Percentiles rank a stretch among this genome's conserved stretches.
phyloP scores from a whole-genome alignment of 2,329 filamentous ascomycete genomes.

The Bipolaris victoriae region DNA sequence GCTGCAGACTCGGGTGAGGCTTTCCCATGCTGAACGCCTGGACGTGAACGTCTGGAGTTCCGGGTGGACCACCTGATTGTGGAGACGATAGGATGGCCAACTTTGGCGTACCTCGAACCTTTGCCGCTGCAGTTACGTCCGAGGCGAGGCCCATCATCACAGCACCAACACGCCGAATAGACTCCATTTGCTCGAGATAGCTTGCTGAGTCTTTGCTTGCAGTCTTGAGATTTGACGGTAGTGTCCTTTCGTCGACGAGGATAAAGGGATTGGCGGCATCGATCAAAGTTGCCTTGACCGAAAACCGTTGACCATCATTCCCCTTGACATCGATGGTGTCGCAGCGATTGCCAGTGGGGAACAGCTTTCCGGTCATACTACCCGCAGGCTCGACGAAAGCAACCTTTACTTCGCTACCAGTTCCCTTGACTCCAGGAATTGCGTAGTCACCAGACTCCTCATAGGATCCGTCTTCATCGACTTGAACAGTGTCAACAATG shows the following conservation, averaged over 20 bases:
- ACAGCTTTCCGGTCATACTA: conserved; percentile 65
- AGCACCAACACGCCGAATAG: conserved; percentile 62
- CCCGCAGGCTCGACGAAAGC: conserved; percentile 68
- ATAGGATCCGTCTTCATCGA: conserved; percentile 55
- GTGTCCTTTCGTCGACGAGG: conserved; percentile 61
- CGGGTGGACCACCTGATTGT: background rate
- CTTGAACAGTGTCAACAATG: conserved; percentile 60
- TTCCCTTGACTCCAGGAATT: conserved; percentile 69
- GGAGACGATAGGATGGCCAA: conserved; percentile 59
- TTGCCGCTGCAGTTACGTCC: conserved; percentile 43
- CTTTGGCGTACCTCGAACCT: conserved; percentile 64
- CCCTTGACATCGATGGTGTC: conserved; percentile 53
- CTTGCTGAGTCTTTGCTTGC: conserved; percentile 50
- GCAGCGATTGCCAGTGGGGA: conserved; percentile 63
- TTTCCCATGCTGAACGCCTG: conserved; percentile 43
- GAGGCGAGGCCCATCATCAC: conserved; percentile 64
- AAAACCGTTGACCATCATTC: conserved; percentile 35
- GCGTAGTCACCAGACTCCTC: conserved; percentile 59
- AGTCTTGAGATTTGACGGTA: conserved; percentile 58
- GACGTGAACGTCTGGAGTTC: conserved; percentile 24
- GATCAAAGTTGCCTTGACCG: conserved; percentile 60
- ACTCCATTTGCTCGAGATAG: conserved; percentile 59
- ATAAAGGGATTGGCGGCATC: conserved; percentile 69
- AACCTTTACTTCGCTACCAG: conserved; percentile 62
- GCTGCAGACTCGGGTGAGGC: conserved; percentile 41